Evolutionary conservation across 139 green algal species (phyloP), one percentile per base, ranked within the genome.

Genomic region (Asterochloris erici): DNA sequence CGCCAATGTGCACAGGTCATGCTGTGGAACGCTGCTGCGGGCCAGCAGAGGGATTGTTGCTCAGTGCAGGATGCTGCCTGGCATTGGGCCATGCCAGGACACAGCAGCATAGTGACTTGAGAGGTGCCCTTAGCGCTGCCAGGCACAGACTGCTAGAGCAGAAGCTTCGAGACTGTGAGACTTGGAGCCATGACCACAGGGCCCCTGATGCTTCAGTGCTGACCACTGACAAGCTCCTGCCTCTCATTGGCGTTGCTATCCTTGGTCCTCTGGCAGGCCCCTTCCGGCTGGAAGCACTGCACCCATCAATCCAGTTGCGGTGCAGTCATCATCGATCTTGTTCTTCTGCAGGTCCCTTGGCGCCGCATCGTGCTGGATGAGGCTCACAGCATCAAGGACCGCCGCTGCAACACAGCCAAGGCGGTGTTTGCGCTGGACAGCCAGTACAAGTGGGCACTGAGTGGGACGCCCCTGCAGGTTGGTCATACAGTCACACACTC

Each of bases 341-440:
- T 26, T 12, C 63, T 14, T 47, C 21, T 11, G 21, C 87, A 95
- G 89, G 87, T 97, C 1, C 74, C 77, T 2, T 98, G 94, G 94
- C 88, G 91, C n/a, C 91, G 94, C 68, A 90, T 98, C 73, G 85
- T 98, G 14, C 89, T 98, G 79, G 93, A 97, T 79, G 94, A 98
- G 86, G 96, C 94, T 12, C 94, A 98, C 91, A 88, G 78, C 87
- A 98, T 98, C 87, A 98, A 98, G 90, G 93, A 96, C 86, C 84
- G 93, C 38, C 83, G 83, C 68, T 94, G 85, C 85, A 94, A 86
- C 84, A 98, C 94, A 0, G 93, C 96, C 12, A 90, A 96, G 81
- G 91, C 95, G 0, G 93, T 97, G 21, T 98, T 98, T 85, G 90
- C 87, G 28, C 91, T 98, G n/a, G 70, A 74, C 63, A 77, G 82